Percentiles rank a stretch among this genome's conserved stretches.
Conservation (phyloP, 2,329 filamentous ascomycete species). For the Beauveria medogensis region DNA sequence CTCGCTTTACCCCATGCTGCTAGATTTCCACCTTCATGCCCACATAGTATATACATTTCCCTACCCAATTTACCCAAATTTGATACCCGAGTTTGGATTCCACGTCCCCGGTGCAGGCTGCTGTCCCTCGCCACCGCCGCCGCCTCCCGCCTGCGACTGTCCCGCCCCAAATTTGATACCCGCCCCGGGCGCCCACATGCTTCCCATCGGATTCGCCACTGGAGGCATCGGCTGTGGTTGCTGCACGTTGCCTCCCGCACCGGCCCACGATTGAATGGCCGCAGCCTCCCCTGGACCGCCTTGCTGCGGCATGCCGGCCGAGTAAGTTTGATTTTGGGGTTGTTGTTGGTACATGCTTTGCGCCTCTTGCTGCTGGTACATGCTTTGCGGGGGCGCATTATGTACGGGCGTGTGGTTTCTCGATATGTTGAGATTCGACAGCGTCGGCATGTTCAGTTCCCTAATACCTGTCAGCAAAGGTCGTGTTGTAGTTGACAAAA, state of each 20-base stretch:
- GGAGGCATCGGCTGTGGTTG: constrained; percentile 43
- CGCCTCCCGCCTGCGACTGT: constrained; percentile 16
- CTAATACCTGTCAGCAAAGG: constrained; percentile 21
- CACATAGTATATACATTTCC: not conserved
- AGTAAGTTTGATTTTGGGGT: constrained; percentile 12
- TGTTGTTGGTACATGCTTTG: constrained; percentile 12
- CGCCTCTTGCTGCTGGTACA: constrained; percentile 1
- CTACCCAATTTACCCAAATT: constrained; percentile 47
- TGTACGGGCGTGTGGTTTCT: constrained; percentile 21
- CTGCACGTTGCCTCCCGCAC: constrained; percentile 45
- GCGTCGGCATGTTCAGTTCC: constrained; percentile 44
- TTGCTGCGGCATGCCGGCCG: constrained; percentile 11
- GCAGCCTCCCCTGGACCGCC: constrained; percentile 20
- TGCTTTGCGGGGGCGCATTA: not conserved
- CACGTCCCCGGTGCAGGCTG: constrained; percentile 37
- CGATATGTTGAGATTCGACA: constrained; percentile 36
- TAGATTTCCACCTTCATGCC: not conserved
- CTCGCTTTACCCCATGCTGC: not conserved
- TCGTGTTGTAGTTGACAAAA: not conserved
- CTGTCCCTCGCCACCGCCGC: constrained; percentile 18
- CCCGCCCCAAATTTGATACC: constrained; percentile 60
- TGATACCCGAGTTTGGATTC: constrained; percentile 51
- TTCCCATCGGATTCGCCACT: constrained; percentile 23
- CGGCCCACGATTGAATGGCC: constrained; percentile 51
- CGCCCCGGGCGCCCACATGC: constrained; percentile 67